Evolutionary conservation across 116 monocot genomes (phyloP), one percentile per base, ranked within the genome.

Genomic region (Dioscorea cayenensis): DNA sequence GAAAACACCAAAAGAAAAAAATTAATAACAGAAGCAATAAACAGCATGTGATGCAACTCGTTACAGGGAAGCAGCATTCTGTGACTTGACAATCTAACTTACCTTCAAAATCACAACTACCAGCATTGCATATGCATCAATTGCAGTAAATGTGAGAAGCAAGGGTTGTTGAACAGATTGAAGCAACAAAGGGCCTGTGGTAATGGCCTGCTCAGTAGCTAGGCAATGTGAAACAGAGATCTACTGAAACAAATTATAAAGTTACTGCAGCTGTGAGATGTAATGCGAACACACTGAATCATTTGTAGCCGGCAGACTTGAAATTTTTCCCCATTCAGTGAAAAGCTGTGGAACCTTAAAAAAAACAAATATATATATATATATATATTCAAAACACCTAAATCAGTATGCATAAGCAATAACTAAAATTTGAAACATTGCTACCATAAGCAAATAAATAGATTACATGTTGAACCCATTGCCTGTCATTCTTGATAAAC

Each of bases 61-160:
- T 43, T 43, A 6, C 6, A 43, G 43, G 10, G 43, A 43, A 43
- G 10, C 10, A 43, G 6, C 6, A 43, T 2, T 43, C 43, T 43
- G 43, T 43, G 43, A 28, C 14, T 65, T 21, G 18, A 36, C 28
- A 35, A 52, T 36, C 14, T 13, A 76, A 29, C 23, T 68, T 85
- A 94, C 99, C 99, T 94, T 99, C 35, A 99, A 28, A 75, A 94
- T 27, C 55, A 74, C 66, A 65, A 78, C 65, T 10, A 91, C 80
- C 70, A 99, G 94, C 63, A 87, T 94, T 63, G 87, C 79, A 82
- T 82, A 94, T 48, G 86, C 77, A 80, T 99, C 99, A 74, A 99
- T 78, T 13, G 86, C 80, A 43, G 78, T 68, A 79, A 83, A 99
- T 10, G 90, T 88, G 10, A 99, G 65, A 60, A 77, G 77, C 51